Evolutionary conservation across 495 filamentous ascomycete species (phyloP).

Genomic region (Chlorociboria aeruginascens): DNA sequence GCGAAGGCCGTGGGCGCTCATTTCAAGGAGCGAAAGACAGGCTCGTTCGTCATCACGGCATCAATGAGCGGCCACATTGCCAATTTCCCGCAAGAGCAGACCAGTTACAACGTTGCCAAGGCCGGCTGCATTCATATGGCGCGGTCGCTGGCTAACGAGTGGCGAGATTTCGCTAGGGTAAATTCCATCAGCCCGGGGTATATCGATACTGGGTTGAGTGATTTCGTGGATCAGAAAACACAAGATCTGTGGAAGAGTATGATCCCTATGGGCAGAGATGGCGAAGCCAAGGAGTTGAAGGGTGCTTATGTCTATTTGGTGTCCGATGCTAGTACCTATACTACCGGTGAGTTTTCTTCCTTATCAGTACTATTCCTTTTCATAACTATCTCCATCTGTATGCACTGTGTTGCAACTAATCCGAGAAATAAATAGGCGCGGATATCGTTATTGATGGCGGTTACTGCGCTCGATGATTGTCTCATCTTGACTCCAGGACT

Average conservation of each 20-base stretch:
- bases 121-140: conserved; percentile 40
- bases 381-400: not conserved
- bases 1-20: conserved; percentile 53
- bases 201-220: conserved; percentile 67
- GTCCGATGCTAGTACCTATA: conserved; percentile 54
- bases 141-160: conserved; percentile 57
- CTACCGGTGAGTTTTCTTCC: conserved; percentile 26
- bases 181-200: conserved; percentile 69
- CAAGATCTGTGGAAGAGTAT: conserved; percentile 65
- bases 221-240: conserved; percentile 58
- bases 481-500: too few relatives aligned
- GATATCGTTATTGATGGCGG: conserved; percentile 47
- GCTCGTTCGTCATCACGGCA: conserved; percentile 51
- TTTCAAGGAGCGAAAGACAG: conserved; percentile 49
- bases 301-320: conserved; percentile 69
- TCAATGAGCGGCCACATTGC: conserved; percentile 57
- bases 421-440: conserved; percentile 32
- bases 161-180: conserved; percentile 65
- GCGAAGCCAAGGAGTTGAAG: conserved; percentile 73
- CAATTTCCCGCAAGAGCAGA: conserved; percentile 72
- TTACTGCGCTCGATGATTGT: conserved; percentile 28
- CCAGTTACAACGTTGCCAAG: conserved; percentile 72
- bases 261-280: conserved; percentile 67
- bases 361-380: too few relatives aligned
- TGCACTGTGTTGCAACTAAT: conserved; percentile 14